Evolutionary conservation across 2,329 filamentous ascomycete species (phyloP).

Genomic region (Beauveria rudraprayagi): DNA sequence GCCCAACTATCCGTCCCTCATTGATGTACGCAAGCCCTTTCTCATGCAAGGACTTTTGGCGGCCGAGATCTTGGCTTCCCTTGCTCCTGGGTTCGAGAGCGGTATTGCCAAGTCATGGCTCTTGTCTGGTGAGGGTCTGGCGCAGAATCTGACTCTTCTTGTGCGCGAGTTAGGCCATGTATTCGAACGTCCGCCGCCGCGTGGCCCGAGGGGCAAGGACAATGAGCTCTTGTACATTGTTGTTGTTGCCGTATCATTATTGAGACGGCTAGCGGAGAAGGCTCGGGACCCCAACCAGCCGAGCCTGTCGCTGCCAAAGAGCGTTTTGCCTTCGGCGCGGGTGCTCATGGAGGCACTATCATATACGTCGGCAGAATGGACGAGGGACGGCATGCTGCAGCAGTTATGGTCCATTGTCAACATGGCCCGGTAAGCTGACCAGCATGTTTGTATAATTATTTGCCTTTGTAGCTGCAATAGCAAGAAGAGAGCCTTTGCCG

Average conservation of each 20-base stretch:
- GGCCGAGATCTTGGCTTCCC: constrained; percentile 75
- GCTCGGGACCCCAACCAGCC: constrained; percentile 48
- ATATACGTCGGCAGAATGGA: constrained; percentile 53
- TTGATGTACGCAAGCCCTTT: constrained; percentile 79
- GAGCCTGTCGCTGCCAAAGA: constrained; percentile 44
- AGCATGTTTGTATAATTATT: constrained; percentile 28
- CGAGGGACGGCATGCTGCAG: constrained; percentile 58
- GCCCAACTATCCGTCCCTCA: constrained; percentile 53
- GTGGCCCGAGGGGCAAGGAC: constrained; percentile 34
- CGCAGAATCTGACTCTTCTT: constrained; percentile 68
- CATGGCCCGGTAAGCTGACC: constrained; percentile 59
- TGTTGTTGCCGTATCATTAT: constrained; percentile 56
- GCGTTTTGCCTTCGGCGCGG: constrained; percentile 58
- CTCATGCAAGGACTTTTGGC: constrained; percentile 88
- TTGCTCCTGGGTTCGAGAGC: constrained; percentile 64
- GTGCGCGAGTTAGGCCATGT: constrained; percentile 63
- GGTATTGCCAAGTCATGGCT: constrained; percentile 74
- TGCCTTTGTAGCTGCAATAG: not conserved
- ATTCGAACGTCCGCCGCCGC: constrained; percentile 38
- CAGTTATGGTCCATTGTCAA: constrained; percentile 53
- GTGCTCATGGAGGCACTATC: constrained; percentile 59
- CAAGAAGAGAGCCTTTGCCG: not conserved
- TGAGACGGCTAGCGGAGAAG: constrained; percentile 64
- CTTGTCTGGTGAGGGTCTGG: constrained; percentile 74
- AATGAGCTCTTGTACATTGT: constrained; percentile 55